Evolutionary conservation across 2,329 filamentous ascomycete genomes (phyloP), one percentile per base, ranked within the genome.

Genomic region (Amauroascus verrucosus): DNA sequence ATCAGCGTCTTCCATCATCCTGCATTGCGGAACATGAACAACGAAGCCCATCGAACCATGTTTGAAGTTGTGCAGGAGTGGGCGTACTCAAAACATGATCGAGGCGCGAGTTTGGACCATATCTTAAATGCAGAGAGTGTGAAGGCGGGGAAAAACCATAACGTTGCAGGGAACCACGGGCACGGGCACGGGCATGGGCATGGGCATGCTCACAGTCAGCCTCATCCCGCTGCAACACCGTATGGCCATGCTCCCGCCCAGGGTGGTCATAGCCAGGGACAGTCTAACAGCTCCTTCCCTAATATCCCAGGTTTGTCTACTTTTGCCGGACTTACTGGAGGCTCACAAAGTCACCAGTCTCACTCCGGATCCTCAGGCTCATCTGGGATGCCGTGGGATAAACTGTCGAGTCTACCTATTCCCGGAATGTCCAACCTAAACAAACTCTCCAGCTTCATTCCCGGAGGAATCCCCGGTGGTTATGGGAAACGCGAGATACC

Each of bases 1-100:
- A 73, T 89, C 45, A 80, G 81, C 22, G 83, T 88, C 9, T 95
- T 97, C 73, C 93, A 98, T 67, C 93, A 98, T 65, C 93, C 93
- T 1, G 85, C 86, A 6, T 75, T 88, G 28, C 84, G 91, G 22
- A 80, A 93, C 61, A 82, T 86, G 52, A 75, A 77, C 53, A 74
- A 86, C 54, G 86, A 95, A 65, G 83, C 93, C 26, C 93, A 97
- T 59, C 79, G 81, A 43, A 83, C 83, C 50, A 98, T 98, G 93
- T 97, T 87, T 71, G 77, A 82, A 52, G 88, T 86, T 0, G 88
- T 98, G 1, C 80, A 86, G 62, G 77, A 79, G 55, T 98, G 91
- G 91, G 84, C 81, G 0, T 78, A 87, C 48, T 79, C 83, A 60
- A 78, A 84, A 54, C 76, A 82, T 2, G 82, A 85, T 57, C 81